These are phyloP conservation scores for Saturnispora dispora DNA, from an alignment of 805 yeast species.

Conservation along the genomic window DNA sequence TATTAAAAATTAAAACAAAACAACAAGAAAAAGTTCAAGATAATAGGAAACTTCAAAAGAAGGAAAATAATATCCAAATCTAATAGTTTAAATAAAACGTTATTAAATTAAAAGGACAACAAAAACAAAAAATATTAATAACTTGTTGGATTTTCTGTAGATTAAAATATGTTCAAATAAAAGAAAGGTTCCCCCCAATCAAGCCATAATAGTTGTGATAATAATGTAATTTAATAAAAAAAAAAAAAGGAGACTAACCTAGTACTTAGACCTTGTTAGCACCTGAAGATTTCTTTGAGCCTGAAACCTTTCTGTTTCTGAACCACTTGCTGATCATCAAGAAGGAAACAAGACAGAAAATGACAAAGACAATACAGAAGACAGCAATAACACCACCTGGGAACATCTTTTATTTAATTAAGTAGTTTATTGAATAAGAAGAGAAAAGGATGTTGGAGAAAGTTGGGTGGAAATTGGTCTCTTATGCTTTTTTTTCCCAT, in stretches of 20 bases:
- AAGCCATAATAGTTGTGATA: not conserved
- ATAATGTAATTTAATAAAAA: not conserved
- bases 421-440: not conserved
- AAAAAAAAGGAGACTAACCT: not conserved
- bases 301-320: constrained; percentile 18
- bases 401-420: constrained; percentile 32
- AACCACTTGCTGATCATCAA: constrained; percentile 26
- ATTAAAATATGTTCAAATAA: not conserved
- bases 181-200: constrained; percentile 1
- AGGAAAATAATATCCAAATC: not conserved
- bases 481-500: not conserved
- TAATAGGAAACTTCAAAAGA: not conserved
- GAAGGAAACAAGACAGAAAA: constrained; percentile 26
- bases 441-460: not conserved
- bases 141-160: not conserved
- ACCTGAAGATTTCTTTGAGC: not conserved
- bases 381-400: constrained; percentile 61
- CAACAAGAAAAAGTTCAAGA: not conserved
- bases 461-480: not conserved
- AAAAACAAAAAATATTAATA: not conserved
- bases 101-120: not conserved
- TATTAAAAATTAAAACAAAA: not conserved
- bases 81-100: not conserved
- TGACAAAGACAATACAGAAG: constrained; percentile 44
- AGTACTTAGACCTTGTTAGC: not conserved